phyloP scores from a whole-genome alignment of 306 rosid genomes.

The Morella rubra region DNA sequence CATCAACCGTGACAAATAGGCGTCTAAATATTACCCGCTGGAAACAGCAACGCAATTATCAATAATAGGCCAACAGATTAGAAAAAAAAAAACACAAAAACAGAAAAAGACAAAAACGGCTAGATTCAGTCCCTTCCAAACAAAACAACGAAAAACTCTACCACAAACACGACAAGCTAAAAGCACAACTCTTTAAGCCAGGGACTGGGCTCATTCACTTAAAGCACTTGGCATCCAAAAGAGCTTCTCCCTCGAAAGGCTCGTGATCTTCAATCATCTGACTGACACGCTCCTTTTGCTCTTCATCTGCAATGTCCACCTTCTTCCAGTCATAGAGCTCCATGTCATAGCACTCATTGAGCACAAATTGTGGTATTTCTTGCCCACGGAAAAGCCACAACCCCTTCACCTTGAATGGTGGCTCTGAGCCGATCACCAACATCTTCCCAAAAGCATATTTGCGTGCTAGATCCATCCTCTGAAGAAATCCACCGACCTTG shows the following conservation, averaged over 20 bases:
- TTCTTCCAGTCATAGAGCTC: constrained; percentile 82
- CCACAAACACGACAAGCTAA: constrained; percentile 12
- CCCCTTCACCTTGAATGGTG: constrained; percentile 89
- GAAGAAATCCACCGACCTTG: constrained; percentile 85
- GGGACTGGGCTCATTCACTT: constrained; percentile 40
- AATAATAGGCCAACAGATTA: constrained; percentile 1
- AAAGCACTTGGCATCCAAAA: constrained; percentile 86
- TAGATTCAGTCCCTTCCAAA: not conserved
- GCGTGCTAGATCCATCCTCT: constrained; percentile 86
- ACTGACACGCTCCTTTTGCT: constrained; percentile 75
- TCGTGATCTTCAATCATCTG: constrained; percentile 81
- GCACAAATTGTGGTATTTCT: constrained; percentile 69
- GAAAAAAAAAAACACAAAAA: not conserved
- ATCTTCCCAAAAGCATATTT: constrained; percentile 89
- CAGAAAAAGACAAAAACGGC: not conserved
- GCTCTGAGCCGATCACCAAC: constrained; percentile 72
- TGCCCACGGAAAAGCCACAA: constrained; percentile 92
- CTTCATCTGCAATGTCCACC: constrained; percentile 69
- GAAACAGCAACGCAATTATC: constrained; percentile 1
- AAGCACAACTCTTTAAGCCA: constrained; percentile 11
- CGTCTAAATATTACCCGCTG: constrained; percentile 8
- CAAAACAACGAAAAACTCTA: constrained; percentile 14
- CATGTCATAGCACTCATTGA: constrained; percentile 90
- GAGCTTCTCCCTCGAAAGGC: constrained; percentile 83
- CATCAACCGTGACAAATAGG: not conserved